Percentiles rank a stretch among this genome's conserved stretches.
These are phyloP conservation scores for Endothia cerciana DNA, from an alignment of 2,329 filamentous ascomycete species.

Conservation along the genomic window DNA sequence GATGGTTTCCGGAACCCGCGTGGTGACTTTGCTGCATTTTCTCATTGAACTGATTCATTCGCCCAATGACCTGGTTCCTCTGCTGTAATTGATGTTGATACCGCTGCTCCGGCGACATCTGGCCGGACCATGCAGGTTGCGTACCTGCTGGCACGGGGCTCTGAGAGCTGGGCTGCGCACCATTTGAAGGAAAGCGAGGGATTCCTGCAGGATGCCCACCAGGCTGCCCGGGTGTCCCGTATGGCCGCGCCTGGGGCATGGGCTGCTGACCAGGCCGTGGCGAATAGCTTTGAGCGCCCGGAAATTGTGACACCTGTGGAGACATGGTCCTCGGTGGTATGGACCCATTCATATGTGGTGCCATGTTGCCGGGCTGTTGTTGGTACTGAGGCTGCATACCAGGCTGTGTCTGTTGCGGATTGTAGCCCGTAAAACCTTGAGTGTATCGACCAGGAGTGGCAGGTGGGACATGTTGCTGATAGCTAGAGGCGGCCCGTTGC, in stretches of 20 bases:
- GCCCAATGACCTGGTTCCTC: slow-evolving; percentile 18
- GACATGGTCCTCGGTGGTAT: slow-evolving; percentile 49
- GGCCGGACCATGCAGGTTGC: slow-evolving; percentile 22
- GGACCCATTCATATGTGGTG: slow-evolving; percentile 50
- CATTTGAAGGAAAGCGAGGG: slow-evolving; percentile 26
- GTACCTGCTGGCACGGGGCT: slow-evolving; percentile 15
- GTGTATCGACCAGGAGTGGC: slow-evolving; percentile 48
- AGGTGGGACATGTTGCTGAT: slow-evolving; percentile 45
- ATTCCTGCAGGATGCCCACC: slow-evolving; percentile 23
- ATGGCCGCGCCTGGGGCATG: slow-evolving; percentile 26
- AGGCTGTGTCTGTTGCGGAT: slow-evolving; percentile 33
- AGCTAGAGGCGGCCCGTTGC: slow-evolving; percentile 46
- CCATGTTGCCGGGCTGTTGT: slow-evolving; percentile 41
- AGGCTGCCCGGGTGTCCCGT: slow-evolving; percentile 24
- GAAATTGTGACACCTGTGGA: slow-evolving; percentile 42
- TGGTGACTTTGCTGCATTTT: slow-evolving; percentile 35
- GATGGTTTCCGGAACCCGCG: slow-evolving; percentile 52
- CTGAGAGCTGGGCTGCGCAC: slow-evolving; percentile 21
- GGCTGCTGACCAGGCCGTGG: slow-evolving; percentile 38
- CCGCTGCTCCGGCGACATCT: slow-evolving; percentile 35
- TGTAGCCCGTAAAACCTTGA: slow-evolving; percentile 34
- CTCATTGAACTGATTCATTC: slow-evolving; percentile 25
- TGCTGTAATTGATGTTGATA: slow-evolving; percentile 32
- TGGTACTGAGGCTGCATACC: slow-evolving; percentile 32
- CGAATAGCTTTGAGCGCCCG: slow-evolving; percentile 45